A percentile compares a stretch with the other conserved stretches of the same genome.
phyloP scores from a whole-genome alignment of 2,329 filamentous ascomycete genomes.

The Xylaria sp. region DNA sequence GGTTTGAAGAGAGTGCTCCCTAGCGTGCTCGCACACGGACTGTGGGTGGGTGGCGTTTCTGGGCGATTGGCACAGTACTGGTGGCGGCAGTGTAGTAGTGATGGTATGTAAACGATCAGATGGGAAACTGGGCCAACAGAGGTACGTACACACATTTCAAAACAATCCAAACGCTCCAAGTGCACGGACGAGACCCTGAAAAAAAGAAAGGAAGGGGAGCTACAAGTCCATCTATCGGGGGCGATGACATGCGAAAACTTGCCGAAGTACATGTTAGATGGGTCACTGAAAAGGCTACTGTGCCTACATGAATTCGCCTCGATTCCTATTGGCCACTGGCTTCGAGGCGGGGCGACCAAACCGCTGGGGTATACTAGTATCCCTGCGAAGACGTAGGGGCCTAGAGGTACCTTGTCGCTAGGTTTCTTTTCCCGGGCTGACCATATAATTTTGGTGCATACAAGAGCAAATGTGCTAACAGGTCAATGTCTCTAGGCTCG shows the following conservation, averaged over 20 bases:
- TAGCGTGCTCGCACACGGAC: conserved; percentile 13
- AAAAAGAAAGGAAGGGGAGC: conserved; percentile 17
- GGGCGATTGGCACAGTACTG: background rate
- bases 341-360: conserved; percentile 25
- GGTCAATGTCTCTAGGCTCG: conserved; percentile 26
- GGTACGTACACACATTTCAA: background rate
- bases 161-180: conserved; percentile 7
- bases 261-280: conserved; percentile 16
- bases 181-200: conserved; percentile 34
- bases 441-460: conserved; percentile 22
- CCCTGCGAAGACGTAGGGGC: conserved; percentile 19
- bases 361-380: conserved; percentile 20
- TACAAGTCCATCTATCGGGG: conserved; percentile 10
- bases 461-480: conserved; percentile 13
- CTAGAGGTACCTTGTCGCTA: conserved; percentile 21
- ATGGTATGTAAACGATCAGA: background rate
- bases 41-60: conserved; percentile 6
- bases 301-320: conserved; percentile 21
- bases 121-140: background rate
- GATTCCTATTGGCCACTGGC: conserved; percentile 33
- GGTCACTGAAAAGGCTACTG: conserved; percentile 23
- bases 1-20: conserved; percentile 8
- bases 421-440: conserved; percentile 7
- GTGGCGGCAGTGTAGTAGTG: background rate
- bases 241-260: conserved; percentile 25